Base-by-base conservation (phyloP, 768 basidiomycete species). In the Phaffia tasmanica region DNA sequence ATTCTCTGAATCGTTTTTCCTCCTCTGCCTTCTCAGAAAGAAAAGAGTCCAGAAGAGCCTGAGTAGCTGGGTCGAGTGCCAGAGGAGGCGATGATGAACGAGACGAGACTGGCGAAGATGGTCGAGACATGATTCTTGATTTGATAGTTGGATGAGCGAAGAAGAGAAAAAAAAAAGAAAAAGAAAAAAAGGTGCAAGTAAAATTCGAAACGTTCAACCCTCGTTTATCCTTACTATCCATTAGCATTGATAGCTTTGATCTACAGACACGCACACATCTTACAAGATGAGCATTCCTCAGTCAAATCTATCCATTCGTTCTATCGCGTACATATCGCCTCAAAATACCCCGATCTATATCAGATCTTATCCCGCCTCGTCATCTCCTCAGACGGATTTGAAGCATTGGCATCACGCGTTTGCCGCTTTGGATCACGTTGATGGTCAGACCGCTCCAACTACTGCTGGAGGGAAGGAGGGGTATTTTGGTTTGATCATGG, bases 41-140 rank as follows among this genome's bases (percentile, higher is more conserved):
- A 69, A 73, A 73, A 2, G 53, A 53, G 29, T 50, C 56, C 56
- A 73, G 70, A 21, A 69, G 62, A 19, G 71, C 71, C 27, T 71
- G 69, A 6, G 72, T 73, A 18, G 61, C 29, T 9, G 72, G 72
- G 63, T 73, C 72, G 53, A 73, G 71, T 18, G 64, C 56, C 14
- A 65, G 70, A 4, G 70, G 65, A n/a, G 71, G 66, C 18, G 66
- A 67, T 5, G 35, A 42, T 27, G 63, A 63, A 46, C 63, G 63
- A 1, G 62, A 63, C 2, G 49, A 51, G 14, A 30, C 42, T 21
- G 53, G 50, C 1, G 63, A 63, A 5, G 62, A 23, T 49, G 58
- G 35, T 42, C 35, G 35, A 42, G 35, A 42, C 35, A 42, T 42
- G 35, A 11, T 42, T 42, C 35, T 42, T 42, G 4, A 11, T 11